phyloP scores from a whole-genome alignment of 371 early-diverging fungal genomes.

The Lichtheimia ornata region DNA sequence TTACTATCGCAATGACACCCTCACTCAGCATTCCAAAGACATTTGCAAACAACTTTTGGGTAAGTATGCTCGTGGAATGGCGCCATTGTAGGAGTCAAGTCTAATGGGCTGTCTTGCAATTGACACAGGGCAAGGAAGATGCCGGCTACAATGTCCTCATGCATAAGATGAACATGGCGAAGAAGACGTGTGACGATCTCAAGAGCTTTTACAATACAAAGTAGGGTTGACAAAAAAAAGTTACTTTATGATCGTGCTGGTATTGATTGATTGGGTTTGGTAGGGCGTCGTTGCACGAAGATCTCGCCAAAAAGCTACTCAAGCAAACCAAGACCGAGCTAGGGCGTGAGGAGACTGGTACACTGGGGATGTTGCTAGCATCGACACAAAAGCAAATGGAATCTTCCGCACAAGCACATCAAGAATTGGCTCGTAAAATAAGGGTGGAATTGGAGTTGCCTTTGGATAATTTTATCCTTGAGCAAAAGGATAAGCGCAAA shows the following conservation, averaged over 20 bases:
- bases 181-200: slow-evolving; percentile 84
- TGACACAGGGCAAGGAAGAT: slow-evolving; percentile 78
- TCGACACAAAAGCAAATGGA: slow-evolving; percentile 82
- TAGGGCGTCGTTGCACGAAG: slow-evolving; percentile 84
- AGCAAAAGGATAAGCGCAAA: slow-evolving; percentile 81
- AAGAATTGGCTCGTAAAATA: slow-evolving; percentile 80
- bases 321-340: slow-evolving; percentile 78
- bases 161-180: slow-evolving; percentile 80
- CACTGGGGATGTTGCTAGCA: slow-evolving; percentile 66
- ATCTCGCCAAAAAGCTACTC: slow-evolving; percentile 78
- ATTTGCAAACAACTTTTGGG: slow-evolving; percentile 54
- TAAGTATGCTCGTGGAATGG: slow-evolving; percentile 1
- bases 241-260: background rate
- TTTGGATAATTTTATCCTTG: slow-evolving; percentile 71
- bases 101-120: background rate
- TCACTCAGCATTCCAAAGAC: slow-evolving; percentile 6
- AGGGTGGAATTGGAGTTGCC: slow-evolving; percentile 75
- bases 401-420: slow-evolving; percentile 70
- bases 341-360: slow-evolving; percentile 85
- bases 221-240: slow-evolving; percentile 14
- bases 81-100: background rate
- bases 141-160: slow-evolving; percentile 83
- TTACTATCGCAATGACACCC: background rate
- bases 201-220: slow-evolving; percentile 34
- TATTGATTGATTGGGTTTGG: slow-evolving; percentile 5